Base-by-base conservation (phyloP, 1,139 yeast species). In the Sugiyamaella castrensis region DNA sequence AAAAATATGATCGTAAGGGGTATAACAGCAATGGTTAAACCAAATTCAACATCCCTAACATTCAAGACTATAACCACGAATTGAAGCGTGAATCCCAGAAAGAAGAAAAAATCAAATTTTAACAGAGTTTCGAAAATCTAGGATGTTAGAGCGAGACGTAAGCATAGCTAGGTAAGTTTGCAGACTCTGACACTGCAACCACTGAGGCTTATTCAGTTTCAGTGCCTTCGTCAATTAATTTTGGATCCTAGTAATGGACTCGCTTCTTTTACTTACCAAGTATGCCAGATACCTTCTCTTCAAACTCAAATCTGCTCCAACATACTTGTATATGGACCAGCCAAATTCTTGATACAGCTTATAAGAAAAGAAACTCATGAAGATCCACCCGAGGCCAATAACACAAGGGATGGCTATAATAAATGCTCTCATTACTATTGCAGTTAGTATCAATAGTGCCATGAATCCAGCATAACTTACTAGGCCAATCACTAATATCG, bases 51-150 rank as follows among this genome's bases (percentile, higher is more conserved):
- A 9, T 77, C 76, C 16, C 63, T 59, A 43, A 66, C 68, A 47
- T 74, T 65, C 31, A 76, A 66, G 67, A 77, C 75, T 48, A 78
- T 75, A 35, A 76, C 79, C 30, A 75, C 62, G 56, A 77, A 78
- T 60, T 78, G 82, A 33, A 77, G 70, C 1, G 81, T 76, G 61
- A 77, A 78, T 1, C 80, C 82, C 39, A 77, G 61, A 54, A 77
- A 76, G 65, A 75, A 76, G 68, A 75, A 76, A 48, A 76, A 72
- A 55, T 73, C 77, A 55, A 75, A 74, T 42, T 75, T 70, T 29
- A 76, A 65, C 36, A 76, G 64, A 5, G 75, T 64, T 39, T 57
- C 57, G 50, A 61, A 63, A 30, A 64, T 54, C 52, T 76, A 6
- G 24, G 5, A 19, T 19, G 24, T 19, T 19, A 19, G 24, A 3